Evolutionary conservation across 1,284 basidiomycete species (phyloP).

Genomic region (Thecaphora thlaspeos): DNA sequence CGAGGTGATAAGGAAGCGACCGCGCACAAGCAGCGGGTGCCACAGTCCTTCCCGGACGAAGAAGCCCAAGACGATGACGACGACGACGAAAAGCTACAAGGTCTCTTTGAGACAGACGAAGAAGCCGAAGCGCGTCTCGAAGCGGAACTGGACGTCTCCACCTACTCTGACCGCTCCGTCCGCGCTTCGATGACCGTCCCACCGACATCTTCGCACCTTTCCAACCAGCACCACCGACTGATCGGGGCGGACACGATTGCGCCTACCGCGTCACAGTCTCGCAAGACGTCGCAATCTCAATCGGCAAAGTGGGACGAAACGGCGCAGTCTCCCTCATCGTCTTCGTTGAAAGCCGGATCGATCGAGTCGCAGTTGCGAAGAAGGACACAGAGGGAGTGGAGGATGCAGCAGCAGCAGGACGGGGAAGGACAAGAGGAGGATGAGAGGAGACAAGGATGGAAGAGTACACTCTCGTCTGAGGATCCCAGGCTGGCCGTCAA

Average conservation of each 20-base stretch:
- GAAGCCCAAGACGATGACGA: not conserved
- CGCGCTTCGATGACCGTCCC: too few species aligned
- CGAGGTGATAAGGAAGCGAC: too few species aligned
- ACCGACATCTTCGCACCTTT: not conserved
- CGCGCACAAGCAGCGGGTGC: too few species aligned
- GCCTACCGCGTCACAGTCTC: not conserved
- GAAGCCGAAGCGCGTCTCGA: not conserved
- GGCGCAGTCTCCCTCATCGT: not conserved
- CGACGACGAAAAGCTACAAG: not conserved
- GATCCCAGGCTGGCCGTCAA: not conserved
- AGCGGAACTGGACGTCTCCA: not conserved
- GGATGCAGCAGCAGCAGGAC: not conserved
- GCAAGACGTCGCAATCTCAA: not conserved
- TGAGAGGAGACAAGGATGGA: not conserved
- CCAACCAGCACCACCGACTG: slow-evolving; percentile 1
- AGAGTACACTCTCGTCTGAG: not conserved
- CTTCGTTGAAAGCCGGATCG: not conserved
- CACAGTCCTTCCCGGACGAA: too few species aligned
- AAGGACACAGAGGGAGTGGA: not conserved
- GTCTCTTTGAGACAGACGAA: not conserved
- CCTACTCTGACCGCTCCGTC: too few species aligned
- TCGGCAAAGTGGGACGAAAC: not conserved
- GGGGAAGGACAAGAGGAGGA: not conserved
- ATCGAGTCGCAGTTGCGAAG: not conserved
- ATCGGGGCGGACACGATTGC: slow-evolving; percentile 5